phyloP scores from a whole-genome alignment of 805 yeast species.

The Yamadazyma paraphyllophila region DNA sequence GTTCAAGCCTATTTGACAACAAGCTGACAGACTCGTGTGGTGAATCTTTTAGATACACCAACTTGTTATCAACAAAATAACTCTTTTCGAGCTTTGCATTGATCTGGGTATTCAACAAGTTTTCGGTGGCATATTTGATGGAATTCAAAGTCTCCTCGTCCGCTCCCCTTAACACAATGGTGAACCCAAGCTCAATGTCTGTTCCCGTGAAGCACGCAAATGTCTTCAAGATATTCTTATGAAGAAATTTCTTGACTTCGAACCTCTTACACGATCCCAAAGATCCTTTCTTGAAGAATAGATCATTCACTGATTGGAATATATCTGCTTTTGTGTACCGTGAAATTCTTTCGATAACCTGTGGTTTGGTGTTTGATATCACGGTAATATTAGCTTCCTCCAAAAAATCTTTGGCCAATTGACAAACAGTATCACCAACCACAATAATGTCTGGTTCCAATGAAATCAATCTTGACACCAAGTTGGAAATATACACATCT shows the following conservation, averaged over 20 bases:
- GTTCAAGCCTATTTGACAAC: constrained; percentile 12
- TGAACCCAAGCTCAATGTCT: constrained; percentile 70
- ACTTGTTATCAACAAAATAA: constrained; percentile 23
- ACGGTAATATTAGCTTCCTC: constrained; percentile 79
- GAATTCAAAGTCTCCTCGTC: constrained; percentile 57
- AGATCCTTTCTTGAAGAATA: constrained; percentile 57
- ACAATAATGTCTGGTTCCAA: constrained; percentile 77
- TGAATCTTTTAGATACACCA: constrained; percentile 14
- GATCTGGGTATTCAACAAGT: constrained; percentile 74
- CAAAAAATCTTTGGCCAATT: constrained; percentile 70
- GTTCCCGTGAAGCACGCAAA: constrained; percentile 81
- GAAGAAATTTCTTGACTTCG: constrained; percentile 65
- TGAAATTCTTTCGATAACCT: constrained; percentile 74
- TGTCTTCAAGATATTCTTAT: constrained; percentile 58
- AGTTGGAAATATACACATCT: constrained; percentile 73
- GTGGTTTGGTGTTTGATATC: constrained; percentile 75
- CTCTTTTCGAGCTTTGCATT: constrained; percentile 72
- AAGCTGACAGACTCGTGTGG: constrained; percentile 14
- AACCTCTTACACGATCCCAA: constrained; percentile 75
- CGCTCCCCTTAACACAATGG: constrained; percentile 84
- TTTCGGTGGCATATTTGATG: constrained; percentile 75
- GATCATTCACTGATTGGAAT: constrained; percentile 78
- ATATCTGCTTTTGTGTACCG: constrained; percentile 81
- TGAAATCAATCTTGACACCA: constrained; percentile 74
- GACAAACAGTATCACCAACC: constrained; percentile 77